Evolutionary conservation across 306 rosid species (phyloP).

Genomic region (Vigna hirtella): DNA sequence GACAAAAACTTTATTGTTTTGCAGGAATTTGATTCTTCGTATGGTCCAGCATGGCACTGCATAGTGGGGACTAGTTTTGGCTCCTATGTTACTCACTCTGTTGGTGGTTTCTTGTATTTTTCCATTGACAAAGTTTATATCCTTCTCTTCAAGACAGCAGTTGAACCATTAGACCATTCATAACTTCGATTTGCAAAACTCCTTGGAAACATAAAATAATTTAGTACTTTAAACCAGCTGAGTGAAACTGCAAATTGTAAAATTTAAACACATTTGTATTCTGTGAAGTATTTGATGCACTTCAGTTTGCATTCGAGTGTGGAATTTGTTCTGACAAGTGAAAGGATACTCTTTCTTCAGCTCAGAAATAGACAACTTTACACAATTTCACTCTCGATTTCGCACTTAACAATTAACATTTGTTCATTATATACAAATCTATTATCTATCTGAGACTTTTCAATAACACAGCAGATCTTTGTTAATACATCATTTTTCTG

Average conservation of each 20-base stretch:
- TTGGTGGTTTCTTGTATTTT: constrained; percentile 90
- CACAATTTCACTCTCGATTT: background rate
- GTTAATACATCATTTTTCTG: background rate
- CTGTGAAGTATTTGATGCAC: constrained; percentile 41
- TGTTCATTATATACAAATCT: background rate
- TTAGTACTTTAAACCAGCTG: constrained; percentile 34
- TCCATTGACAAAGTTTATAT: constrained; percentile 92
- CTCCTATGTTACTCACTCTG: constrained; percentile 89
- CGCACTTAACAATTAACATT: background rate
- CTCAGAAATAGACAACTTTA: background rate
- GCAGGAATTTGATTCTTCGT: constrained; percentile 88
- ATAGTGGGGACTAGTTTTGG: constrained; percentile 98
- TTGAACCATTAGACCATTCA: constrained; percentile 80
- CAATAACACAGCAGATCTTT: background rate
- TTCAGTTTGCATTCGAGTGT: constrained; percentile 37
- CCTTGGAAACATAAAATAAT: constrained; percentile 35
- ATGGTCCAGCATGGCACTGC: constrained; percentile 99
- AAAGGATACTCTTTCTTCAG: constrained; percentile 29
- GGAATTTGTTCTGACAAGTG: constrained; percentile 32
- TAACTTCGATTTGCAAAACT: constrained; percentile 33
- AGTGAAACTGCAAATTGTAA: constrained; percentile 47
- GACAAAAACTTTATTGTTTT: constrained; percentile 33
- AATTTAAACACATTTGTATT: constrained; percentile 27
- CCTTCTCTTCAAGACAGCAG: constrained; percentile 96
- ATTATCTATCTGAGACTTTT: background rate